Evolutionary conservation across 345 rosid genomes (phyloP), one percentile per base, ranked within the genome.

Genomic region (Ceriops zippeliana): DNA sequence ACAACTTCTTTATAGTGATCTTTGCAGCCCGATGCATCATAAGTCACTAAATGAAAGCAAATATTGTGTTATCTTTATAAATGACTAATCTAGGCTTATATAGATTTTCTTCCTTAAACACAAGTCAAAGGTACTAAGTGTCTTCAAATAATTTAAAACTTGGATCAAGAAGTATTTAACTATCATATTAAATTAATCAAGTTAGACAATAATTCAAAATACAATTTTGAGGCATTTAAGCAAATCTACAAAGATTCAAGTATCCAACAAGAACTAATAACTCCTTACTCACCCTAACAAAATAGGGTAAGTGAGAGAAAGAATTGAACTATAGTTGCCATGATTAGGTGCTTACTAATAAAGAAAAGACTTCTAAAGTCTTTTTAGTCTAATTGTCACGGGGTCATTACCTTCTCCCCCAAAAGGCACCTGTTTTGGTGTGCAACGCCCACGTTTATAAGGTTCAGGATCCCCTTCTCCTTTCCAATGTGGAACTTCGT

Each of bases 31-130:
- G 4, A 51, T 51, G 1, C 7, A 32, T 32, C 35, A 32, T 32
- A 6, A 32, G 5, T 32, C 1, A 6, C 7, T 32, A 32, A 32
- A 6, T 5, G 1, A 7, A 32, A 32, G 35, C 0, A 32, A 1
- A 5, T 32, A 32, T 32, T 32, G 1, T 32, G 35, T 32, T 1
- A 32, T 32, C 2, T 32, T 32, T 32, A 32, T 32, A 32, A 1
- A 32, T 32, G 7, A 32, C 7, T 6, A 5, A 4, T 38, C 58
- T 0, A 42, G 47, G 7, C 4, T 56, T 21, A 24, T 37, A 17
- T 62, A 37, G 73, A 51, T 69, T 21, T 69, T 54, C 26, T 70
- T 63, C 19, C 4, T 69, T 7, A 52, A 65, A 34, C 10, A 1
- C 10, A 75, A 75, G 8, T 27, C 2, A 4, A 26, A 64, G 6